Evolutionary conservation across 1,284 basidiomycete species (phyloP).

Genomic region (Leccinum subrobustum): DNA sequence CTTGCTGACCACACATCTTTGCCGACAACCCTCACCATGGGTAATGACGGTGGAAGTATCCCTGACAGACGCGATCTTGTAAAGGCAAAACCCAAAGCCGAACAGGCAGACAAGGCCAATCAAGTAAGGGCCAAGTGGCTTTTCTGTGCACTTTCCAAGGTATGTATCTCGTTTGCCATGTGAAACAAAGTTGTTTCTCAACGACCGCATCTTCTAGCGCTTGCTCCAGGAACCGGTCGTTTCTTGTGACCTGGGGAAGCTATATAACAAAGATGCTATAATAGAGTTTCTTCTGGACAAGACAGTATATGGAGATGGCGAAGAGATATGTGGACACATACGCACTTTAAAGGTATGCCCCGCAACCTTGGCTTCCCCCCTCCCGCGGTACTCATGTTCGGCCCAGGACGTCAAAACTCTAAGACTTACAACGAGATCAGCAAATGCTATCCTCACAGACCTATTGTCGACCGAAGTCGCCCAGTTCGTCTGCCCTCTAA

Average conservation of each 20-base stretch:
- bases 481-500: slow-evolving; percentile 86
- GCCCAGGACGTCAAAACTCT: slow-evolving; percentile 80
- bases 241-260: slow-evolving; percentile 84
- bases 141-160: slow-evolving; percentile 92
- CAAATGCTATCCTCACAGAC: slow-evolving; percentile 40
- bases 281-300: slow-evolving; percentile 85
- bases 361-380: not conserved
- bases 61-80: slow-evolving; percentile 82
- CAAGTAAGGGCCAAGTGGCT: slow-evolving; percentile 86
- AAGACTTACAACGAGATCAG: slow-evolving; percentile 73
- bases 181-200: not conserved
- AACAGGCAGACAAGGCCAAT: slow-evolving; percentile 84
- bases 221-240: slow-evolving; percentile 86
- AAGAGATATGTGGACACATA: slow-evolving; percentile 84
- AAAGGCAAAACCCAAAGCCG: slow-evolving; percentile 72
- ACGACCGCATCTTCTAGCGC: slow-evolving; percentile 45
- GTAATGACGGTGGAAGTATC: slow-evolving; percentile 86
- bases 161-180: slow-evolving; percentile 33
- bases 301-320: slow-evolving; percentile 76
- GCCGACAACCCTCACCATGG: slow-evolving; percentile 46
- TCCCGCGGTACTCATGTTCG: not conserved
- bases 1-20: not conserved
- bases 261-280: slow-evolving; percentile 93
- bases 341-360: slow-evolving; percentile 77
- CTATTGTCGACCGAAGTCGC: slow-evolving; percentile 45